phyloP scores from a whole-genome alignment of 176 grass and related monocot species.

The Oryza meyeriana region DNA sequence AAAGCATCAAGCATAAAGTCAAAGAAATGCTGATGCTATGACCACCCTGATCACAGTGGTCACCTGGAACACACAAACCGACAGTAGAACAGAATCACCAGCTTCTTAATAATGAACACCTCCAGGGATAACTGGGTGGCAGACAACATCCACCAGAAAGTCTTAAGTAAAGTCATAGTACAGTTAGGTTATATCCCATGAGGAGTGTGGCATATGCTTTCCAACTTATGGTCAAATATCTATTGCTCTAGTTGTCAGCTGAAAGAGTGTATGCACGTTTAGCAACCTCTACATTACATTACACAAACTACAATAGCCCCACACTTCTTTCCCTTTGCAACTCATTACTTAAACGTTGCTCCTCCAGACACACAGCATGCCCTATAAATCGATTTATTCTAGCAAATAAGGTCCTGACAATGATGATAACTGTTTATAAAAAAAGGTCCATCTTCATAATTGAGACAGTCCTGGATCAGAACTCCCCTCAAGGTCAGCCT shows the following conservation, averaged over 20 bases:
- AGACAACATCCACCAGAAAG: slow-evolving; percentile 7
- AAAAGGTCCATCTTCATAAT: not conserved
- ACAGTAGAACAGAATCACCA: slow-evolving; percentile 21
- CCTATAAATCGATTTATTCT: not conserved
- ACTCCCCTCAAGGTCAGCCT: not conserved
- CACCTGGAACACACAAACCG: slow-evolving; percentile 11
- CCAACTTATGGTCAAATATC: slow-evolving; percentile 6
- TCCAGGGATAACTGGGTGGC: slow-evolving; percentile 25
- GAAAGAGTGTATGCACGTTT: not conserved
- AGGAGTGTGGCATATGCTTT: not conserved
- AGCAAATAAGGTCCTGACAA: not conserved
- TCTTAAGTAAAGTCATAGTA: not conserved
- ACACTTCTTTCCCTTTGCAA: not conserved
- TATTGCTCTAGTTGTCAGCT: not conserved
- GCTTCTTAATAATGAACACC: slow-evolving; percentile 23
- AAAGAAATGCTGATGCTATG: slow-evolving; percentile 30
- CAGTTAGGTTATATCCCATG: slow-evolving; percentile 4
- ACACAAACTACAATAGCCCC: not conserved
- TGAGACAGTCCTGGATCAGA: not conserved
- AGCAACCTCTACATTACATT: not conserved
- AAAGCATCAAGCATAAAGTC: slow-evolving; percentile 32
- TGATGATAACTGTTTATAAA: not conserved
- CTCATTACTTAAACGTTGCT: not conserved
- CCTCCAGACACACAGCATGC: not conserved
- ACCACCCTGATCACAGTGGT: slow-evolving; percentile 38